Base-by-base conservation (phyloP, 2,329 filamentous ascomycete genomes). In the Cordyceps cateniannulata region DNA sequence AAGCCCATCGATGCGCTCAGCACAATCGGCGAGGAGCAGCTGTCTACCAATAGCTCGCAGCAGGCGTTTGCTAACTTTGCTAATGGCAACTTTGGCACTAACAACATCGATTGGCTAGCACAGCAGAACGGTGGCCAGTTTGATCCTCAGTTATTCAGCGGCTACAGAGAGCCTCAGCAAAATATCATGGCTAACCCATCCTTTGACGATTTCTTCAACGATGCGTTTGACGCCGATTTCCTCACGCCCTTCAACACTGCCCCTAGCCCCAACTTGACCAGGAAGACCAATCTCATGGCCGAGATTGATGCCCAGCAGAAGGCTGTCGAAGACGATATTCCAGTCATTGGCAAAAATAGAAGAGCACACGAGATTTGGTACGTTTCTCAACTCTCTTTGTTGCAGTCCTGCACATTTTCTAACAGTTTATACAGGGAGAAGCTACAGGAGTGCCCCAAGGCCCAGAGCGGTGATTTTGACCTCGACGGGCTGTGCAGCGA, bases 401-500 rank as follows among this genome's bases (percentile, higher is more conserved):
- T 16, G 12, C n/a, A 44, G 3, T 24, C 10, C 7, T 18, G 2
- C 10, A 29, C 18, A 49, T 5, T 5, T 66, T 69, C 80, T 84
- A 72, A 87, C 72, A 64, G 24, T 18, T 14, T 9, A 47, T 47
- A 61, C 70, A 97, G 93, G 95, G 92, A 96, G 74, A 91, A 91
- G 76, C 76, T 97, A 24, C 91, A 96, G 77, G 85, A 83, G 40
- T 96, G 92, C 73, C 87, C 91, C 63, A 92, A 89, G 72, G 95
- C 96, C 67, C 89, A 93, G 70, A 90, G 85, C 62, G 93, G 93
- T 67, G 93, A 96, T 67, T 91, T 98, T 65, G 95, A 99, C 66
- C 88, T 99, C 53, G 95, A 99, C 70, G 87, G 88, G 38, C 83
- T 99, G 25, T 99, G 95, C 77, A 89, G 89, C 5, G 93, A 99